A percentile compares a stretch with the other conserved stretches of the same genome.
Conservation (phyloP, 371 early-diverging fungal genomes). For the Nematocida sp. region DNA sequence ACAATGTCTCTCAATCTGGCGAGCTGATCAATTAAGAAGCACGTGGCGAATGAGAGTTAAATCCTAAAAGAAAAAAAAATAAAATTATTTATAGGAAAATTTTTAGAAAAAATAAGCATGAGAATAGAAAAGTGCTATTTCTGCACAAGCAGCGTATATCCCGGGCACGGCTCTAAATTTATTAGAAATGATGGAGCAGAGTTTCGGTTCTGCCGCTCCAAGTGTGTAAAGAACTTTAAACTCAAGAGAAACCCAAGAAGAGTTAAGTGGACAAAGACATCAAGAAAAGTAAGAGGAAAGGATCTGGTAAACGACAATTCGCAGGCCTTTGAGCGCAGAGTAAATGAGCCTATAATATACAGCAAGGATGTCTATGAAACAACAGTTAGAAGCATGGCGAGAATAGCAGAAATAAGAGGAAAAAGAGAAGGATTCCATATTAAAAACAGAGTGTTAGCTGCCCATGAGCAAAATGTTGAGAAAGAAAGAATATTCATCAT, state of each 20-base stretch:
- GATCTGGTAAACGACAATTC: slow-evolving; percentile 72
- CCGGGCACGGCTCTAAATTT: slow-evolving; percentile 95
- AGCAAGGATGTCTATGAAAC: slow-evolving; percentile 85
- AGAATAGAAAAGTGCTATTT: slow-evolving; percentile 97
- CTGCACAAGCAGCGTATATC: slow-evolving; percentile 92
- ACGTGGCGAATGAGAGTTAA: slow-evolving; percentile 53
- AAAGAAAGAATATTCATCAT: slow-evolving; percentile 53
- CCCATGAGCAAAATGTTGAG: slow-evolving; percentile 58
- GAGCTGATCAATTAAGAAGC: slow-evolving; percentile 14
- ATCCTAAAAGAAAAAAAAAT: slow-evolving; percentile 35
- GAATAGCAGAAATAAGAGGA: slow-evolving; percentile 53
- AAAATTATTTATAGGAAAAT: slow-evolving; percentile 16
- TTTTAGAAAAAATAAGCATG: slow-evolving; percentile 69
- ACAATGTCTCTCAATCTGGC: slow-evolving; percentile 48
- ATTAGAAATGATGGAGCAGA: slow-evolving; percentile 90
- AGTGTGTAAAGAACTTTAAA: slow-evolving; percentile 97
- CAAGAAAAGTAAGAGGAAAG: slow-evolving; percentile 88
- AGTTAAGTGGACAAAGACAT: slow-evolving; percentile 97
- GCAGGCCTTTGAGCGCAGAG: slow-evolving; percentile 82
- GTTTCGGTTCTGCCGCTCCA: slow-evolving; percentile 93
- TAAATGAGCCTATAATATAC: slow-evolving; percentile 87
- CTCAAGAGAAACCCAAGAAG: slow-evolving; percentile 98
- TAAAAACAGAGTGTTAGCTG: slow-evolving; percentile 62
- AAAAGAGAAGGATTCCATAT: slow-evolving; percentile 60
- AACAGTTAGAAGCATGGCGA: slow-evolving; percentile 73